Conservation (phyloP, 345 rosid genomes). For the Arabidopsis arenosa region DNA sequence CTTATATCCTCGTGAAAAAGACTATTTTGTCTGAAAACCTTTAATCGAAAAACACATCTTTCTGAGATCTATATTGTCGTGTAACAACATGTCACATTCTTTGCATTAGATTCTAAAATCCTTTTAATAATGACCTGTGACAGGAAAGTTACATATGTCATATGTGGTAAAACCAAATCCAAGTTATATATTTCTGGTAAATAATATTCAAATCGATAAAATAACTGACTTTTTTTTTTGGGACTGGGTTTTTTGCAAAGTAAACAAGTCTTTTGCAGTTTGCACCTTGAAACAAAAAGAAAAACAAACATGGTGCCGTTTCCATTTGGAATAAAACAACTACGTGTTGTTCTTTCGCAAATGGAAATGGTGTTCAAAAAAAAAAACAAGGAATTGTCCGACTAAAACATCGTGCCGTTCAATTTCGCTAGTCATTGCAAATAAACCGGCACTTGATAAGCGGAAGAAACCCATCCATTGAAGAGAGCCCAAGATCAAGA, state of each 20-base stretch:
- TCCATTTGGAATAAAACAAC: constrained; percentile 33
- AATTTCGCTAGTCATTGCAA: constrained; percentile 16
- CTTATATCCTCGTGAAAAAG: constrained; percentile 14
- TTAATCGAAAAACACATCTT: background rate
- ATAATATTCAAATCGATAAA: background rate
- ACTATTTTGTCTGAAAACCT: background rate
- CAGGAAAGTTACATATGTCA: background rate
- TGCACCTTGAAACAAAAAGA: background rate
- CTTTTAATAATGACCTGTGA: background rate
- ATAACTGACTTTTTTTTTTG: background rate
- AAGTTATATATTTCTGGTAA: background rate
- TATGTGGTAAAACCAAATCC: background rate
- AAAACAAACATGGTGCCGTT: constrained; percentile 22
- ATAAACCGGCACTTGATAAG: constrained; percentile 17
- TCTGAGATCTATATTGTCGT: constrained; percentile 6
- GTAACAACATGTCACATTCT: constrained; percentile 8
- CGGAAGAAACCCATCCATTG: constrained; percentile 4
- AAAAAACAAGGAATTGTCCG: background rate
- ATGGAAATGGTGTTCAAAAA: background rate
- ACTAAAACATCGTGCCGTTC: constrained; percentile 34
- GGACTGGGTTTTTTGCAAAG: constrained; percentile 2
- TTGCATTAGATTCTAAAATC: background rate
- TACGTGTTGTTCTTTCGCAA: constrained; percentile 37
- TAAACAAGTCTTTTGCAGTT: background rate
- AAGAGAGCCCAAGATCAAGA: constrained; percentile 8